Base-by-base conservation (phyloP, 1,284 basidiomycete species). In the Leccinum holopus region DNA sequence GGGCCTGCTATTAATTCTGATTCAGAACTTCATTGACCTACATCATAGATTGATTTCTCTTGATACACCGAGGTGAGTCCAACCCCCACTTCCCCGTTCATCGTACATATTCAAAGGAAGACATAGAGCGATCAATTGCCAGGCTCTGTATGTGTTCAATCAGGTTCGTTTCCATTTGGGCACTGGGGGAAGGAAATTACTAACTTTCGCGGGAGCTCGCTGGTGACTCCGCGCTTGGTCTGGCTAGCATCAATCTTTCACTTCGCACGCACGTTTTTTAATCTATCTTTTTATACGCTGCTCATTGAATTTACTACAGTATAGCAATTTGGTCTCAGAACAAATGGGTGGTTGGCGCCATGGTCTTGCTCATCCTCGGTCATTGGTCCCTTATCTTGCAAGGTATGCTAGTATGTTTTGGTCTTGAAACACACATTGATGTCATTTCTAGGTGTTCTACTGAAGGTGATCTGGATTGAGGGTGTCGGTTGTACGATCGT, bases 391-490 rank as follows among this genome's bases (percentile, higher is more conserved):
- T 75, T 28, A 75, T 75, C 55, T 60, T 75, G 51, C 74, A 77
- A 65, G 73, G 72, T 63, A 41, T 1, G 25, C 25, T 28, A 37
- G 21, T 7, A 11, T 16, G 30, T 39, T 35, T 7, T 2, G 3
- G 35, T 18, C 5, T 53, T 4, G 8, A n/a, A 21, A 39, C 10
- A 1, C 14, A 39, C 33, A 9, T n/a, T 60, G 30, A 68, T 51
- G 10, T 33, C 21, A 7, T 7, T 57, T 55, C 12, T 35, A 81
- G 80, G 80, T 32, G 73, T 80, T 2, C 67, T 80, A 5, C 68
- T 81, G 3, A 77, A 76, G 58, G 78, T 78, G 1, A 61, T 62
- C 2, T 81, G 77, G 77, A 61, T 76, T 25, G 68, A 70, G 14
- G 69, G 68, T n/a, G 51, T 63, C 28, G 78, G 77, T 0, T 81